Base-by-base conservation (phyloP, 495 filamentous ascomycete species). In the Hyaloscypha hepaticicola region DNA sequence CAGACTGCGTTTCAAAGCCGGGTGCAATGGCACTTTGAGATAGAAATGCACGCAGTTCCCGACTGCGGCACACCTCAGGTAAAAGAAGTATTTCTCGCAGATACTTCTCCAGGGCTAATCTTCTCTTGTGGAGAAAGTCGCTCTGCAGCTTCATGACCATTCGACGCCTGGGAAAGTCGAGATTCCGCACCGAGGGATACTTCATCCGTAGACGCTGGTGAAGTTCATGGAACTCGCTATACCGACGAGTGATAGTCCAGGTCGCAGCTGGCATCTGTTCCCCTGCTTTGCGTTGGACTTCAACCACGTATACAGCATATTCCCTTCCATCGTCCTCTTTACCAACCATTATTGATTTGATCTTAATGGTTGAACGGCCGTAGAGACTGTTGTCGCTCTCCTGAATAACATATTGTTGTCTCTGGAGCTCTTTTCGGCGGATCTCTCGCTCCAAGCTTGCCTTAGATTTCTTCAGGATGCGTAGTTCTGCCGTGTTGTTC, bases 331-430 rank as follows among this genome's bases (percentile, higher is more conserved):
- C 93, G 33, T 94, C 90, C 64, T 97, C 93, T 64, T 84, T 90
- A 21, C 92, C 95, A 51, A 97, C 91, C 74, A 95, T 92, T 64
- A 96, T 93, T 2, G 90, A 89, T 73, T 91, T 93, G 76, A 99
- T 97, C 60, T 83, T 88, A 65, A 98, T 85, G 5, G 85, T 89
- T 4, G 95, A 92, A 14, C 95, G 89, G 19, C 95, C 95, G 74
- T 95, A 97, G 48, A 99, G 79, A 74, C 93, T 97, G 75, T 98
- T 99, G 71, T 98, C 96, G 72, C 92, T 96, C 74, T 98, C 94
- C 74, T 99, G 96, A 45, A 97, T 87, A 66, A 96, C 92, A 70
- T 98, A 99, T 74, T 98, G 96, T 76, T 97, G 93, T 48, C 92
- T 83, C 76, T 99, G 96, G 71, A 99, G 82, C 76, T 97, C 95